Base-by-base conservation (phyloP, 805 yeast species). In the Spathaspora sp. region DNA sequence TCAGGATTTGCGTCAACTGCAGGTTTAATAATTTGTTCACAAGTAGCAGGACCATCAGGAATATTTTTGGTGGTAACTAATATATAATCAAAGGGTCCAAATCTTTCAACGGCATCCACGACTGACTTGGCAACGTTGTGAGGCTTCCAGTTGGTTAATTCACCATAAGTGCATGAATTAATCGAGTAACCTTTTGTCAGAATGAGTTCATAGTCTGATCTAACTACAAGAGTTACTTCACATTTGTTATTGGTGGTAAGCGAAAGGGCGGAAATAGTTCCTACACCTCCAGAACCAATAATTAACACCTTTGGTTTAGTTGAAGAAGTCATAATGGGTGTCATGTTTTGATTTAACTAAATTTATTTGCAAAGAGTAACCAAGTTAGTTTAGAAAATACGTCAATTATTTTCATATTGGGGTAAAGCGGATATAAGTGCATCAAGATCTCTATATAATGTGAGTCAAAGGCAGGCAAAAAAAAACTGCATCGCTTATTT, bases 221-320 rank as follows among this genome's bases (percentile, higher is more conserved):
- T 56, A 14, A 73, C 64, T 7, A 74, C 72, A 8, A 69, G 58
- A 17, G 76, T 67, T 11, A 70, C 71, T 16, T 67, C 65, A 9
- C 81, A 74, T 43, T 72, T 65, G 0, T 77, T 80, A 44, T 77
- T 72, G 42, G 65, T 63, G 57, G 73, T 75, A 31, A 89, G 71
- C 0, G 87, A 81, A 47, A 84, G 76, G 0, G 96, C 89, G 2
- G 86, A 84, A 32, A 89, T 80, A 16, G 89, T 78, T 38, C 97
- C 97, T 10, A 89, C 94, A 39, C 96, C 96, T 14, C 96, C 97
- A 43, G 89, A 79, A 10, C 96, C 96, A 40, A 89, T 78, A 10
- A 89, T 70, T 11, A 89, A 71, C 16, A 85, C 82, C 43, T 60
- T 67, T 6, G 68, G 64, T 49, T 46, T 46, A 35, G 44, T n/a